Conservation (phyloP, 371 early-diverging fungal species). For the Mycotypha africana region DNA sequence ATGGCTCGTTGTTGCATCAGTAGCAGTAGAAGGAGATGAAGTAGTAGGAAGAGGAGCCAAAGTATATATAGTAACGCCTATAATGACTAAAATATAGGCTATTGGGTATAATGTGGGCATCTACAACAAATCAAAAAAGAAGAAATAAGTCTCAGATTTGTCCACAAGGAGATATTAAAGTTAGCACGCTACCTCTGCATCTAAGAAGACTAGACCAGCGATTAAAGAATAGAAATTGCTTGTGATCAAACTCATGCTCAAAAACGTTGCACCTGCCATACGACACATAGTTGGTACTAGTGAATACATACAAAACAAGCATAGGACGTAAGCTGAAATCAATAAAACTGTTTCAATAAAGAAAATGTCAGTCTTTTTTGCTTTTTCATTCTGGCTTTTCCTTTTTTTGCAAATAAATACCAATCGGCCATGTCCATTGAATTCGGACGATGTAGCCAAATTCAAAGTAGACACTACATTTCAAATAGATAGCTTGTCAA, state of each 20-base stretch:
- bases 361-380: not conserved
- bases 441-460: conserved; percentile 15
- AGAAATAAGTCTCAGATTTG: not conserved
- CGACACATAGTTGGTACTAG: conserved; percentile 34
- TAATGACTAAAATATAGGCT: conserved; percentile 30
- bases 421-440: conserved; percentile 20
- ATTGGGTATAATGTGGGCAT: conserved; percentile 38
- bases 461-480: conserved; percentile 31
- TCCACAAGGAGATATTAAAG: no score
- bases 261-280: conserved; percentile 34
- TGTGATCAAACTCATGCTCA: conserved; percentile 38
- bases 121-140: not conserved
- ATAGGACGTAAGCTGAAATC: conserved; percentile 23
- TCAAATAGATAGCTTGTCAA: no score
- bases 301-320: conserved; percentile 38
- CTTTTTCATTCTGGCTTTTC: no score
- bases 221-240: conserved; percentile 40
- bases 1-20: no score
- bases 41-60: conserved; percentile 16
- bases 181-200: conserved; percentile 35
- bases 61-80: conserved; percentile 25
- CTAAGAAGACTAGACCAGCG: conserved; percentile 29
- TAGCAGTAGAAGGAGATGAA: no score
- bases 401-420: no score
- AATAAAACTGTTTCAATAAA: conserved; percentile 8